These are phyloP conservation scores for Chlamydomonas sp. DNA, from an alignment of 139 green algal species.

Conservation along the genomic window DNA sequence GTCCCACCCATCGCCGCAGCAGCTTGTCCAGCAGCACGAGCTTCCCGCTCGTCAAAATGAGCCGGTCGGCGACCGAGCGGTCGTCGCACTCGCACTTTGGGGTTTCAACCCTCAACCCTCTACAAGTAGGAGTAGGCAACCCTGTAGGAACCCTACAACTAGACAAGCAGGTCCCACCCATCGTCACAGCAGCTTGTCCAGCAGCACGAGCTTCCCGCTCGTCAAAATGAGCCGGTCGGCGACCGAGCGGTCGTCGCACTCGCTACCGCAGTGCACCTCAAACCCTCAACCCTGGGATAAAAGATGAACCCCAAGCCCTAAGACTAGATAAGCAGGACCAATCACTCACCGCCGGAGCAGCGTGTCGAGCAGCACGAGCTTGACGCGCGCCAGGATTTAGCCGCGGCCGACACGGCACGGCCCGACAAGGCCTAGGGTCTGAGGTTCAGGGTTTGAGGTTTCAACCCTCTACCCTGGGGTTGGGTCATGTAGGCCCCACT, in stretches of 20 bases:
- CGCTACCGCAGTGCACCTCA: too few species aligned
- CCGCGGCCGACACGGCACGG: slow-evolving; percentile 17
- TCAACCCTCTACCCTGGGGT: too few species aligned
- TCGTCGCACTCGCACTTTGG: too few species aligned
- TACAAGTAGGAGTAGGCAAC: not conserved
- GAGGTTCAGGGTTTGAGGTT: too few species aligned
- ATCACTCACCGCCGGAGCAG: slow-evolving; percentile 69
- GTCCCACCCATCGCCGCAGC: slow-evolving; percentile 69
- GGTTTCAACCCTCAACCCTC: not conserved
- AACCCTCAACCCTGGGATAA: not conserved
- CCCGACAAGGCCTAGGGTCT: too few species aligned
- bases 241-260: too few species aligned
- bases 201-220: slow-evolving; percentile 81
- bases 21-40: slow-evolving; percentile 94
- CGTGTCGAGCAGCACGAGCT: slow-evolving; percentile 93
- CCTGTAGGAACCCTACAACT: slow-evolving; percentile 23
- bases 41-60: slow-evolving; percentile 71
- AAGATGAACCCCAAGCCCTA: slow-evolving; percentile 16
- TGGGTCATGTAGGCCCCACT: too few species aligned
- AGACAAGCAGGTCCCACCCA: slow-evolving; percentile 90
- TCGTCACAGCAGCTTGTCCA: slow-evolving; percentile 90
- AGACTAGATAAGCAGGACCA: slow-evolving; percentile 86
- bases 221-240: slow-evolving; percentile 50
- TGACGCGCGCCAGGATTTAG: slow-evolving; percentile 63
- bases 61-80: slow-evolving; percentile 19